Base-by-base conservation (phyloP, 2,329 filamentous ascomycete genomes). In the Penicillium janthinellum region DNA sequence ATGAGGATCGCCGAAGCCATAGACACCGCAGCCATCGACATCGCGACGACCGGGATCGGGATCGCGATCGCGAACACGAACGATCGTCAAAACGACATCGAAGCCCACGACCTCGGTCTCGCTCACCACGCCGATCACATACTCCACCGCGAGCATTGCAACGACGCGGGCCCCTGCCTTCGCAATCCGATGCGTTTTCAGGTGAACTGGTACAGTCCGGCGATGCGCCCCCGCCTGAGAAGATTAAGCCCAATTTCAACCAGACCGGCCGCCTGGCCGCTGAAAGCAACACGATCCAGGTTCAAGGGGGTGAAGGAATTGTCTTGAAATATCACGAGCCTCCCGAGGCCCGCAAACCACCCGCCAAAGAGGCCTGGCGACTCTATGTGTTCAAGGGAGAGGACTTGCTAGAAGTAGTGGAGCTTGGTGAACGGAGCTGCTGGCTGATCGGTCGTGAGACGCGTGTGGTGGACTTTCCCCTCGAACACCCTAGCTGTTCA, bases 241-340 rank as follows among this genome's bases (percentile, higher is more conserved):
- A 95, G 71, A 89, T 98, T 74, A 93, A 92, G 75, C 90, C 93
- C 42, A 99, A 97, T 76, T 96, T 90, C 76, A 86, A 84, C 20
- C 86, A 83, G 37, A 92, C 92, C 0, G 95, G 95, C 31, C 82
- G 90, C 7, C 83, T 99, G 17, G 95, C 95, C 2, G 91, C 92
- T 47, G 92, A 92, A 64, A 92, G 92, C 54, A 98, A 99, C 74
- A 87, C 87, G 7, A 87, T 96, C 63, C 86, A 86, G 20, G 72
- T 77, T 10, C 67, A 69, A 39, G 75, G 74, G 69, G 91, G 91
- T 58, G 84, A 84, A 22, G 88, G 53, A 41, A 64, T 96, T 56
- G 87, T 91, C 3, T 85, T 99, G 49, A 98, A 98, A 80, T 99
- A 99, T 76, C 91, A 97, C 78, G 95, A 99, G 77, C 95, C 95